Conservation (phyloP, 768 basidiomycete genomes). For the Candolleomyces efflorescens region DNA sequence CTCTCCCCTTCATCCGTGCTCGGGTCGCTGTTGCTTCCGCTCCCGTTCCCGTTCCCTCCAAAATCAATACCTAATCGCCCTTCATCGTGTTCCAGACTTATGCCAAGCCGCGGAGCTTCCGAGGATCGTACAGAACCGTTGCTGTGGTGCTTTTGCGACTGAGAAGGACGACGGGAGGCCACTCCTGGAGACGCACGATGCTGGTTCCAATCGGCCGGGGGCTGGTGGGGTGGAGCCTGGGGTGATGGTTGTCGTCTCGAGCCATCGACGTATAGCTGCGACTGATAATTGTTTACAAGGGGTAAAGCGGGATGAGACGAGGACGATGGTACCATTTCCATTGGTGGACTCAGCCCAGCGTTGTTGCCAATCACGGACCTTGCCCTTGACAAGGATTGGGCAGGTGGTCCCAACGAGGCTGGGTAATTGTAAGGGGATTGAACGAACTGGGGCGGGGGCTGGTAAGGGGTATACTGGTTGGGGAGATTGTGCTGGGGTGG, state of each 20-base stretch:
- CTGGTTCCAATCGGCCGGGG: conserved; percentile 24
- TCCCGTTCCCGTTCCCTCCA: conserved; percentile 19
- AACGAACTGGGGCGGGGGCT: conserved; percentile 18
- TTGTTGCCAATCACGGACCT: conserved; percentile 47
- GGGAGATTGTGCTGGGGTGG: conserved; percentile 19
- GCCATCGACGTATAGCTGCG: conserved; percentile 58
- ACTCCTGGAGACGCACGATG: conserved; percentile 22
- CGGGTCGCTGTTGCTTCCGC: conserved; percentile 32
- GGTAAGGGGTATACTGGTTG: conserved; percentile 21
- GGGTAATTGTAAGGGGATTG: conserved; percentile 11
- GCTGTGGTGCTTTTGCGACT: conserved; percentile 21
- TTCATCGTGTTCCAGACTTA: conserved; percentile 50
- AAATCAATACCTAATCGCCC: conserved; percentile 60
- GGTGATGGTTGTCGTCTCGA: conserved; percentile 16
- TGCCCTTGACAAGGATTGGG: conserved; percentile 36
- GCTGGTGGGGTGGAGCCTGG: conserved; percentile 12
- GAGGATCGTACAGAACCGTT: conserved; percentile 16
- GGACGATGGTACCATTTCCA: conserved; percentile 43
- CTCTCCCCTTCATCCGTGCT: conserved; percentile 46
- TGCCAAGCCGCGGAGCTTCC: conserved; percentile 33
- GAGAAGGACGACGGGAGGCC: conserved; percentile 13
- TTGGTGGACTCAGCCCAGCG: conserved; percentile 23
- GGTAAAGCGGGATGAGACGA: conserved; percentile 52
- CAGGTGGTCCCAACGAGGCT: conserved; percentile 34
- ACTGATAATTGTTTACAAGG: conserved; percentile 78